A percentile compares a stretch with the other conserved stretches of the same genome.
Evolutionary conservation across 2,329 filamentous ascomycete species (phyloP).

Genomic region (Pseudocercospora musae): DNA sequence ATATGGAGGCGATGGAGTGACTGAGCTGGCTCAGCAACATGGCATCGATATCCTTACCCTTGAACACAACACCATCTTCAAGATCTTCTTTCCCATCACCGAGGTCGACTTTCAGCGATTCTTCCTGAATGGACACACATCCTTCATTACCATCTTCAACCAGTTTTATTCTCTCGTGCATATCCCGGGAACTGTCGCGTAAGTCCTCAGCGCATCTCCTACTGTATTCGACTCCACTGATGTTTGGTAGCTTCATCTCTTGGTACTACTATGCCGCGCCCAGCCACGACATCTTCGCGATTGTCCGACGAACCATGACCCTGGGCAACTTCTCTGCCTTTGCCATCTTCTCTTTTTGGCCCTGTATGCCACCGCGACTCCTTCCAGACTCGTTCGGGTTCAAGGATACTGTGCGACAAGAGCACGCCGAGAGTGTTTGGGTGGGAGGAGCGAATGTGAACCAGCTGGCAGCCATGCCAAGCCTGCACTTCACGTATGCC

Average conservation of each 20-base stretch:
- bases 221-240: constrained; percentile 6
- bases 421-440: constrained; percentile 47
- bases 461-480: constrained; percentile 47
- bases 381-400: constrained; percentile 46
- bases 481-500: constrained; percentile 55
- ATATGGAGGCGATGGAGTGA: constrained; percentile 48
- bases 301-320: constrained; percentile 46
- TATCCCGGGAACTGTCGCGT: constrained; percentile 60
- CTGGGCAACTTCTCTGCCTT: constrained; percentile 55
- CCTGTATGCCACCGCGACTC: constrained; percentile 53
- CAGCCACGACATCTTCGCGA: constrained; percentile 45
- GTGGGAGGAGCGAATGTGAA: constrained; percentile 48
- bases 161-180: constrained; percentile 59
- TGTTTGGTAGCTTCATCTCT: constrained; percentile 53
- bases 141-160: constrained; percentile 55
- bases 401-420: constrained; percentile 47
- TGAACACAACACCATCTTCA: constrained; percentile 51
- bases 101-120: constrained; percentile 55
- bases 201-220: constrained; percentile 20
- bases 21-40: constrained; percentile 55
- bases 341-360: constrained; percentile 51
- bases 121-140: constrained; percentile 55
- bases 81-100: constrained; percentile 52
- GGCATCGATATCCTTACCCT: constrained; percentile 54
- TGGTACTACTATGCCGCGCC: constrained; percentile 62